Evolutionary conservation across 176 grass and related monocot genomes (phyloP).

Genomic region (Typha latifolia): DNA sequence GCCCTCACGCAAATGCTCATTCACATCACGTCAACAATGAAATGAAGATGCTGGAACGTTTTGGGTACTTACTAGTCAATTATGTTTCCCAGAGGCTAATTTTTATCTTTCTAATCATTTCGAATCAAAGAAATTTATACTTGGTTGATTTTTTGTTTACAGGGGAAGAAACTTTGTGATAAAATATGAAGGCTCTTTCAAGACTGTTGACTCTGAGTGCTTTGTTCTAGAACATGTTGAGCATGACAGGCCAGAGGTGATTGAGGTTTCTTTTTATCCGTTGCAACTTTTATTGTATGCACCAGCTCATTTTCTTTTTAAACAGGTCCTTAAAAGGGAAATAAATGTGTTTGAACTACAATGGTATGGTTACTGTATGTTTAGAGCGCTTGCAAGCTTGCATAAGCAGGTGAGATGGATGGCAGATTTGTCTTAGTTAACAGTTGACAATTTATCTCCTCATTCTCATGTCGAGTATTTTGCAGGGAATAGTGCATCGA

Average conservation of each 20-base stretch:
- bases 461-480: constrained; percentile 17
- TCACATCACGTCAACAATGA: constrained; percentile 86
- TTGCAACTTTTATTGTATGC: neutral
- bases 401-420: constrained; percentile 61
- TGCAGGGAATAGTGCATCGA: constrained; percentile 79
- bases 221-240: constrained; percentile 87
- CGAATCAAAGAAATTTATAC: constrained; percentile 4
- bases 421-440: constrained; percentile 10
- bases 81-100: neutral
- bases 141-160: constrained; percentile 22
- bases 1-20: constrained; percentile 77
- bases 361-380: constrained; percentile 82
- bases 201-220: constrained; percentile 58
- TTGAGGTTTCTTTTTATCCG: constrained; percentile 9
- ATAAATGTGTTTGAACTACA: constrained; percentile 50
- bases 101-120: neutral
- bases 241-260: constrained; percentile 94
- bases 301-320: constrained; percentile 20
- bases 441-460: constrained; percentile 5
- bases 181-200: constrained; percentile 58
- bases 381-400: constrained; percentile 74
- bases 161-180: constrained; percentile 68
- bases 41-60: constrained; percentile 76
- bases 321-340: constrained; percentile 72
- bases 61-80: constrained; percentile 47